Evolutionary conservation across 1,284 basidiomycete genomes (phyloP), one percentile per base, ranked within the genome.

Genomic region (Tylopilus sp.): DNA sequence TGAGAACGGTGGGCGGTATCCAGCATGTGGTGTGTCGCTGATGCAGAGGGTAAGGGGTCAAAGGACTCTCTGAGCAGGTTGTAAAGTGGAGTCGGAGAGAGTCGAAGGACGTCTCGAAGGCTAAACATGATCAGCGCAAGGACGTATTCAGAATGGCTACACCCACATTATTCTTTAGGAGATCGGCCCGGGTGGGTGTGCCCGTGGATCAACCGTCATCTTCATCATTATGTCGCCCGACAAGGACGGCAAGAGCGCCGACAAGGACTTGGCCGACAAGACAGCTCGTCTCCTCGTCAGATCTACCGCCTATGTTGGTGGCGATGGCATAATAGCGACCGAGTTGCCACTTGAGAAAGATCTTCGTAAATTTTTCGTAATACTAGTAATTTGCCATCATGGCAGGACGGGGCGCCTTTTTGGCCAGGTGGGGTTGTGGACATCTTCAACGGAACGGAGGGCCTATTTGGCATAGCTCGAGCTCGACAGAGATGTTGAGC

Each of bases 401-500:
- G 10, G 92, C 87, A 0, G 96, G 95, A 52, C 94, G 91, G 9
- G 96, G 95, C 0, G 92, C 90, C 82, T 97, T 97, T 81, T 98
- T 98, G 41, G 94, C 89, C 89, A 96, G 71, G 99, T 89, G 57
- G 99, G 88, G 75, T 96, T 97, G 84, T 99, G 97, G 53, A 99
- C 95, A 80, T 99, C 98, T 80, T 99, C 97, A 67, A 99, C 95
- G 56, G 95, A 96, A 67, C 98, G 94, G 89, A 99, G 99, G 8
- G 97, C 97, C 80, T 99, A n/a, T 98, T 79, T 99, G 97, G 97
- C 97, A 99, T 58, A 99, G 88, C 83, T 99, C 98, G 69, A 99
- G 92, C 81, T 99, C 96, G 69, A 99, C 97, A 13, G 97, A 97
- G n/a, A 95, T 94, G 78, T 97, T 96, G 70, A 99, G 91, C 84